phyloP scores from a whole-genome alignment of 306 rosid species.

The Abrus precatorius region DNA sequence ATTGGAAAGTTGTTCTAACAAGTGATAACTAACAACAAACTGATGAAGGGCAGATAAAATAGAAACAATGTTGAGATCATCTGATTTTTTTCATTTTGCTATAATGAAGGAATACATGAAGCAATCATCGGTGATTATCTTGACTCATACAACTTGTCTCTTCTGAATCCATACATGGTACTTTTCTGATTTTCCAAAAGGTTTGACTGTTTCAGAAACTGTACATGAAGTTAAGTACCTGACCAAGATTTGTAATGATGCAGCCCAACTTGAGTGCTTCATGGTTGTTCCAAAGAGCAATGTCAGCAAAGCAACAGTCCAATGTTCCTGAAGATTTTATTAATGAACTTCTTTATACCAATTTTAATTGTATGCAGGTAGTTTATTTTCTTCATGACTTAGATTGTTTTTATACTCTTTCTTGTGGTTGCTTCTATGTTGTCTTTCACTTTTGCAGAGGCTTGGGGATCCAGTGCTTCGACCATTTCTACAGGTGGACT shows the following conservation, averaged over 20 bases:
- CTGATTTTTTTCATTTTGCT: conserved; percentile 38
- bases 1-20: neutral
- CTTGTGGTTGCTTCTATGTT: conserved; percentile 5
- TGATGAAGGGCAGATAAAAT: conserved; percentile 30
- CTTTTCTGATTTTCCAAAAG: conserved; percentile 29
- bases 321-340: conserved; percentile 83
- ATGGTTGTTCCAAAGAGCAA: conserved; percentile 99
- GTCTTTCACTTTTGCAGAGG: conserved; percentile 61
- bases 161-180: conserved; percentile 96
- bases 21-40: conserved; percentile 15
- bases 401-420: neutral
- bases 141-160: conserved; percentile 78
- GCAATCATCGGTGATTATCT: conserved; percentile 80
- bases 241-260: conserved; percentile 46
- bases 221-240: conserved; percentile 39
- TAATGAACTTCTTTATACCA: conserved; percentile 84
- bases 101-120: conserved; percentile 80
- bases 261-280: conserved; percentile 97
- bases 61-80: conserved; percentile 20
- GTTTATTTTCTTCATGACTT: conserved; percentile 13
- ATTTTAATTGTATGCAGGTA: conserved; percentile 89
- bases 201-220: conserved; percentile 28
- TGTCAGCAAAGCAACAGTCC: conserved; percentile 82
- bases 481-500: conserved; percentile 89
- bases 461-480: conserved; percentile 93